Evolutionary conservation across 192 early-diverging fungal species (phyloP).

Genomic region (Podila epicladia): DNA sequence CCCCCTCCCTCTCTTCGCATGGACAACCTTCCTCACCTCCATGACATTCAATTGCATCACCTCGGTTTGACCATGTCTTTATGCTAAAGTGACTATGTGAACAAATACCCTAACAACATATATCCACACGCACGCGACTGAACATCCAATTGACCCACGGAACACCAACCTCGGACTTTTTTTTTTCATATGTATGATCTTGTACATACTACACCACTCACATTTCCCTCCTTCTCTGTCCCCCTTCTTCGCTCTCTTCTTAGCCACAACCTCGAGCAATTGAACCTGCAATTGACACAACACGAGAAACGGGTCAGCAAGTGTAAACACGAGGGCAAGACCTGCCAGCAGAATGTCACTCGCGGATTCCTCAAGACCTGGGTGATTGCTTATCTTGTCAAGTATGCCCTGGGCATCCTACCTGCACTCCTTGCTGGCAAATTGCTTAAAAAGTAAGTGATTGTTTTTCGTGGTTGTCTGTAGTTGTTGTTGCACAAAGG

Average conservation of each 20-base stretch:
- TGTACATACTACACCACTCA: neutral
- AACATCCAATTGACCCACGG: too few relatives aligned
- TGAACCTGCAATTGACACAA: constrained; percentile 26
- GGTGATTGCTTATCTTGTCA: constrained; percentile 62
- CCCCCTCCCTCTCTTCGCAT: neutral
- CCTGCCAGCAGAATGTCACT: constrained; percentile 64
- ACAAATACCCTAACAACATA: too few relatives aligned
- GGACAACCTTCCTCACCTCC: neutral
- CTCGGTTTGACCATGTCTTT: too few relatives aligned
- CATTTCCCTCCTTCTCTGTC: neutral
- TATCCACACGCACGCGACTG: too few relatives aligned
- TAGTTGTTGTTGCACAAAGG: too few relatives aligned
- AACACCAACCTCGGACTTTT: too few relatives aligned
- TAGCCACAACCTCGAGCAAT: constrained; percentile 44
- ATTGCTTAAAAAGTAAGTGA: constrained; percentile 52
- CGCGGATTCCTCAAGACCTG: constrained; percentile 68
- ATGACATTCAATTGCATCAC: neutral
- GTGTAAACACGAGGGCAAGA: constrained; percentile 65
- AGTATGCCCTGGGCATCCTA: constrained; percentile 57
- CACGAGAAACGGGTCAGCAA: constrained; percentile 5
- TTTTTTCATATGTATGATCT: neutral
- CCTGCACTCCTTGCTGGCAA: constrained; percentile 61
- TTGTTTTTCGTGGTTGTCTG: neutral
- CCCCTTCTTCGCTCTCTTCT: neutral
- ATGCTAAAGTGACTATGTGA: too few relatives aligned